Evolutionary conservation across 176 grass and related monocot genomes (phyloP), one percentile per base, ranked within the genome.

Genomic region (Bromus sterilis): DNA sequence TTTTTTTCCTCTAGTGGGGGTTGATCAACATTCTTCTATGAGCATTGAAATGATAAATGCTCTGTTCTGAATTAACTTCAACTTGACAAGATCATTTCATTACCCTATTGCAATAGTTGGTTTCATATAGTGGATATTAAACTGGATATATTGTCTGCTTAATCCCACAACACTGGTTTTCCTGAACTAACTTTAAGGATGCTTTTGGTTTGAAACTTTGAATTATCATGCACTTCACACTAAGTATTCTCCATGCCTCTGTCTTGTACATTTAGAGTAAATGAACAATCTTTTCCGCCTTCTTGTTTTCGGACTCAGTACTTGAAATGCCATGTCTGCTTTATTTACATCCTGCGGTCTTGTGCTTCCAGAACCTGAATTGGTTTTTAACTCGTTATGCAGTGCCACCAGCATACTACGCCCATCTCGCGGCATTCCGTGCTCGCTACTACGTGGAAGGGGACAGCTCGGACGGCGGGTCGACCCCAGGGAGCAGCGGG

Each of bases 341-440:
- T 31, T 14, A 21, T 46, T 37, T 82, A 20, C 55, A 31, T 2
- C 15, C 15, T 30, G n/a, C 12, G 9, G 31, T n/a, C n/a, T 30
- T 30, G n/a, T 81, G 5, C 18, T 3, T 76, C 3, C 14, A 18
- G 0, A 46, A 48, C n/a, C n/a, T 34, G 61, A 61, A 14, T 44
- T 59, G 20, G 18, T 21, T 63, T 37, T 57, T 18, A 62, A 6
- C 42, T 86, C 56, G 34, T 1, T 75, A 26, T 79, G 73, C 71
- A 94, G 92, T 94, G 23, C 92, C 92, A 21, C 92, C 92, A 6
- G 92, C 89, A 5, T 91, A 91, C 69, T 94, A 94, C 24, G 92
- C 92, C 14, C 92, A 91, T 66, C 69, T 94, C n/a, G 89, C 86
- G 0, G 92, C 92, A 41, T 94, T 88, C 65, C 85, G 89, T 2